Evolutionary conservation across 2,329 filamentous ascomycete species (phyloP), one percentile per base, ranked within the genome.

Genomic region (Chaetomiaceae sp.): DNA sequence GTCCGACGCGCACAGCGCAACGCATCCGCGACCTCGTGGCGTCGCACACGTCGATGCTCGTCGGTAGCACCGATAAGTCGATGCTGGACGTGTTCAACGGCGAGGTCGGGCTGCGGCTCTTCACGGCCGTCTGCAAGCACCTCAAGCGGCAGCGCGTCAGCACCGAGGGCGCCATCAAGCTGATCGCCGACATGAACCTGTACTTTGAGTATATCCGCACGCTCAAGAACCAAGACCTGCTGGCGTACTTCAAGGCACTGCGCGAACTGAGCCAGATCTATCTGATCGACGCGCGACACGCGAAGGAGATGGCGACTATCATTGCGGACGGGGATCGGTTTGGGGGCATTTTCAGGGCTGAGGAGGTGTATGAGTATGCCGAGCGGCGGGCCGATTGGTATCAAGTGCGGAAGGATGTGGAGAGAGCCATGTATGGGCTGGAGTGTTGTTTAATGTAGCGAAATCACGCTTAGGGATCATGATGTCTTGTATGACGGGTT

Each of bases 81-180:
- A 95, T 96, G 79, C 84, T 99, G 23, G 94, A 99, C 66, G 94
- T 99, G 13, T 99, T 99, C 77, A 96, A 96, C 69, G 90, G 94
- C 71, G 94, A 99, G 73, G 92, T 99, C 23, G 94, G 94, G 0
- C 80, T 96, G 58, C 87, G 94, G 23, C 80, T 99, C 48, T 99
- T 97, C 72, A 85, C 87, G 18, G 87, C 89, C 16, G 77, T 99
- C 46, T 96, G 92, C 78, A 99, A 99, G 73, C 94, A 99, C 71
- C 80, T 99, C 61, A 99, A 99, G 75, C 87, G 92, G 9, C 94
- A 97, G 75, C 86, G 94, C 51, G 82, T 99, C 70, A 92, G 86
- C 67, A 89, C 90, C 23, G 86, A 90, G 56, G 94, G 94, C 51
- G 89, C 94, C 18, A 82, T 97, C 66, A 91, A 87, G 69, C 81